Evolutionary conservation across 805 yeast species (phyloP), one percentile per base, ranked within the genome.

Genomic region (Millerozyma acaciae): DNA sequence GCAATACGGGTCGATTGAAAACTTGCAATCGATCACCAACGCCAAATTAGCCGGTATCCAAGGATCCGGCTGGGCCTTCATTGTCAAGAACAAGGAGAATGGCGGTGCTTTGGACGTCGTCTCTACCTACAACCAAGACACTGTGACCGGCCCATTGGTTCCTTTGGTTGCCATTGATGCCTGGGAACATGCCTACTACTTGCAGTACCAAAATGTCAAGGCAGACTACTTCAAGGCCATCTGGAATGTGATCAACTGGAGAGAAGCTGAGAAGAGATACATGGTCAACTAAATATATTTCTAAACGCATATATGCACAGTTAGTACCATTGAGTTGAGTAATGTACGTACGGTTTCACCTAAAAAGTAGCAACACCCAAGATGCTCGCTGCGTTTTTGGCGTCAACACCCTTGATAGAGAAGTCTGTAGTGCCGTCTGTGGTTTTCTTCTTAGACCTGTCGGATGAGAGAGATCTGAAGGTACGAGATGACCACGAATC

Each of bases 301-400:
- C 15, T 18, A 27, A 17, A 20, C 12, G 12, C 21, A 28, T 28
- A 28, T 28, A 20, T 18, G 10, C 26, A 23, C n/a, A 23, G 26
- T 8, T 7, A 23, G 26, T 7, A 23, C 12, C 15, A n/a, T n/a
- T 23, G 7, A 8, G 26, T 10, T 7, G 7, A 8, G 10, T 19
- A 20, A 28, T 20, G 16, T 10, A 8, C 15, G 8, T n/a, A 28
- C 22, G 10, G 13, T 23, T 20, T 46, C 55, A 78, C n/a, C n/a
- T n/a, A n/a, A 46, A 84, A 84, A 4, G 85, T 77, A 2, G 90
- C 78, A 4, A 78, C 79, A 1, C 96, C 95, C 17, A 89, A 65
- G 25, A 90, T 47, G 21, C 76, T 67, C 1, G 96, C 97, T 1
- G 96, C 97, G 47, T 78, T 80, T 39, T 76, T 77, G 0, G 96